Percentiles rank a stretch among this genome's conserved stretches.
Conservation (phyloP, 1,284 basidiomycete species). For the Puccinia coronata region DNA sequence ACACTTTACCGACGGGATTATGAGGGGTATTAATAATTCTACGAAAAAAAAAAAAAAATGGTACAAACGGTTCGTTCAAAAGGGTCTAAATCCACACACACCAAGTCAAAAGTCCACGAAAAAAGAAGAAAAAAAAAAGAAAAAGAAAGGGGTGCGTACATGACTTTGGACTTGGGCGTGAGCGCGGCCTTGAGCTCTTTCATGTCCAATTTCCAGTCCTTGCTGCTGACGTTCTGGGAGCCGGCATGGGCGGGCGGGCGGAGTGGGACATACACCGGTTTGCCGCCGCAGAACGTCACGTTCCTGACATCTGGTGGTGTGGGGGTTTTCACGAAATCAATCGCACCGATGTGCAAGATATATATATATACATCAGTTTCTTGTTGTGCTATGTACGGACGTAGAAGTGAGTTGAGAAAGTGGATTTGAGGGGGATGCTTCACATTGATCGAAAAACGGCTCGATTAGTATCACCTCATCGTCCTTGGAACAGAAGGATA, state of each 20-base stretch:
- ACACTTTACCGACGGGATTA: slow-evolving; percentile 95
- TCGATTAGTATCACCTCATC: slow-evolving; percentile 99
- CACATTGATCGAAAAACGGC: slow-evolving; percentile 62
- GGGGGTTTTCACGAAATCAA: no score
- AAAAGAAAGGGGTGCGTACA: slow-evolving; percentile 58
- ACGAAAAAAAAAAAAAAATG: no score
- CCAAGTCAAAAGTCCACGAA: no score
- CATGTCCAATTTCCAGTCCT: slow-evolving; percentile 81
- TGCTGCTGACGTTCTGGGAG: slow-evolving; percentile 62
- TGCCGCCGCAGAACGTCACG: slow-evolving; percentile 65
- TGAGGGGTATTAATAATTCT: slow-evolving; percentile 87
- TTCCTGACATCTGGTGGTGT: slow-evolving; percentile 51
- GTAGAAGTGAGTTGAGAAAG: not conserved
- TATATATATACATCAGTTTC: not conserved
- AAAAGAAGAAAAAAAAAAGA: no score
- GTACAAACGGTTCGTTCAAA: no score
- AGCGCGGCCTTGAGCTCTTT: slow-evolving; percentile 80
- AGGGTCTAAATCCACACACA: no score
- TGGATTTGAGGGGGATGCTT: no score
- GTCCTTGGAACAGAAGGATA: slow-evolving; percentile 80
- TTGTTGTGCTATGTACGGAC: not conserved
- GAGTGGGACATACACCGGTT: slow-evolving; percentile 89
- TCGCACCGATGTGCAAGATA: no score
- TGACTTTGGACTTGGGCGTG: slow-evolving; percentile 83
- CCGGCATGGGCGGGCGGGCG: slow-evolving; percentile 70